A percentile compares a stretch with the other conserved stretches of the same genome.
Evolutionary conservation across 2,329 filamentous ascomycete species (phyloP).

Genomic region (Sphaerulina musiva): DNA sequence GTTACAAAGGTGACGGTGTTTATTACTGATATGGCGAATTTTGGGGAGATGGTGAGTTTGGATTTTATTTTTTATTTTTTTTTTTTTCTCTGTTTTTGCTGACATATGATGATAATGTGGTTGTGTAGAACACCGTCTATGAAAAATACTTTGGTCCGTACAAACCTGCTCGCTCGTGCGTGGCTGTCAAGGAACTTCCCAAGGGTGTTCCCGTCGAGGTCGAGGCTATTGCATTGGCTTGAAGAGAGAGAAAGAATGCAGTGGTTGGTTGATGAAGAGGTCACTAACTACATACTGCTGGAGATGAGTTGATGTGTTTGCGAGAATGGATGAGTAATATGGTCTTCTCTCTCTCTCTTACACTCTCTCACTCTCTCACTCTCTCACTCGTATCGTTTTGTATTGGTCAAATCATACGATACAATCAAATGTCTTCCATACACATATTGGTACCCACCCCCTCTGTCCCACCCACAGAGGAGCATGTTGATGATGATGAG

Average conservation of each 20-base stretch:
- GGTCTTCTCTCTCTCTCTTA: too few species aligned
- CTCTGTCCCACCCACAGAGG: background rate
- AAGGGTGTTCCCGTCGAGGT: constrained; percentile 85
- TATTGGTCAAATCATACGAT: background rate
- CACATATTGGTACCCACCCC: background rate
- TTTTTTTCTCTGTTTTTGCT: too few species aligned
- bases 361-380: too few species aligned
- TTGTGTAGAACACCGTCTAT: constrained; percentile 64
- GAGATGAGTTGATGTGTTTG: too few species aligned
- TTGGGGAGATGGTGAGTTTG: constrained; percentile 56
- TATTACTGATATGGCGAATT: constrained; percentile 84
- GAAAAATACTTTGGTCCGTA: constrained; percentile 67
- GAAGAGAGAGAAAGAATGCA: background rate
- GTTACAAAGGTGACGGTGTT: constrained; percentile 84
- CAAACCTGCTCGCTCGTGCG: constrained; percentile 83
- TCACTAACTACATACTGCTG: background rate
- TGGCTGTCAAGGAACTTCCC: constrained; percentile 81
- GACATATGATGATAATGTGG: background rate
- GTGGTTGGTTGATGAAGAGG: background rate
- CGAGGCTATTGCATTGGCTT: constrained; percentile 66
- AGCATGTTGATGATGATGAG: background rate
- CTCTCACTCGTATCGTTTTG: too few species aligned
- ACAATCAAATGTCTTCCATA: background rate
- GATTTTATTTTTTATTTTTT: too few species aligned
- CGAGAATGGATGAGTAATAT: background rate